These are phyloP conservation scores for Phyllosticta paracitricarpa DNA, from an alignment of 2,329 filamentous ascomycete genomes.

Conservation along the genomic window DNA sequence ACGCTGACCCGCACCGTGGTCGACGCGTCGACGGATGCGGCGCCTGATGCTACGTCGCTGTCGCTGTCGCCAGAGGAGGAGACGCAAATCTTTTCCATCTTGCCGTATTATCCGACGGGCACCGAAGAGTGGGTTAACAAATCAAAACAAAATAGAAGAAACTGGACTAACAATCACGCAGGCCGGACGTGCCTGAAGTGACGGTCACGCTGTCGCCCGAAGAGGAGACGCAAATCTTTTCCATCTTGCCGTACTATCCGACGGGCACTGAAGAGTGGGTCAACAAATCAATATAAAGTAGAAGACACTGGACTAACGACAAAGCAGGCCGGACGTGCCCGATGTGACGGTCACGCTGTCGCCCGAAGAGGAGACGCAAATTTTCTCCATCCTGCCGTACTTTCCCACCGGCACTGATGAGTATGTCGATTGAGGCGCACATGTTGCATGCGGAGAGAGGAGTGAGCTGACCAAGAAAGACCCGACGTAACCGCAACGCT, in stretches of 20 bases:
- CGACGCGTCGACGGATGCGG: not conserved
- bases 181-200: not conserved
- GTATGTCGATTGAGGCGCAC: too few species aligned
- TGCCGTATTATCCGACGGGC: not conserved
- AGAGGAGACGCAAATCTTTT: not conserved
- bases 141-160: not conserved
- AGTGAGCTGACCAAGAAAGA: too few species aligned
- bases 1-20: not conserved
- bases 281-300: too few species aligned
- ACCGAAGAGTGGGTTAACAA: not conserved
- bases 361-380: not conserved
- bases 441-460: too few species aligned
- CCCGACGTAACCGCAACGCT: not conserved
- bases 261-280: not conserved
- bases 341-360: not conserved
- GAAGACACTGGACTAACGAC: too few species aligned
- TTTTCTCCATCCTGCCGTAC: not conserved
- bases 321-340: not conserved
- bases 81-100: not conserved
- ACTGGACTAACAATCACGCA: not conserved
- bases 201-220: not conserved
- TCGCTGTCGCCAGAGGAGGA: not conserved
- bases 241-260: not conserved
- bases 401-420: too few species aligned
- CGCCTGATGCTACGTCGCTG: too few species aligned